Base-by-base conservation (phyloP, 1,284 basidiomycete genomes). In the Melampsora larici-populina region DNA sequence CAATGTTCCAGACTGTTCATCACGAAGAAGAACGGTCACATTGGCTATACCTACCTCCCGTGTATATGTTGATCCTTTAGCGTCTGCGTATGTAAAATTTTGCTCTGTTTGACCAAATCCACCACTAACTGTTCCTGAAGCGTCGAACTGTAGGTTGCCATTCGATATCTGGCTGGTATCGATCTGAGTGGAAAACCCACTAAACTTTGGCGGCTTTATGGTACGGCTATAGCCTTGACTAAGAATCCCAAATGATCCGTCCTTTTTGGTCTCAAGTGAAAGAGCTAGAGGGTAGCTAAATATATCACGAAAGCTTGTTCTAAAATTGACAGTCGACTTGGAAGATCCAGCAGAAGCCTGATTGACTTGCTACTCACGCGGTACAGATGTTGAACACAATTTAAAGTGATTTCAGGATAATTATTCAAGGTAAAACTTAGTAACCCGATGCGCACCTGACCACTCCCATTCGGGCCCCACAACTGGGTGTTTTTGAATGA, bases 251-350 rank as follows among this genome's bases (percentile, higher is more conserved):
- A 69, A 49, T 26, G 70, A 55, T 29, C 58, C 46, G 17, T 64
- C 36, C 7, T 31, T 46, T 3, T 13, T 21, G 49, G 36, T 69
- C 29, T 63, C 24, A 49, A 77, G 66, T 13, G 36, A 48, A 24
- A 77, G 15, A 21, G 8, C 62, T n/a, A 78, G 60, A 43, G 76
- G 69, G 62, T 63, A 78, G 66, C 69, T 70, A n/a, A 78, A 78
- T 33, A 65, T 31, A 43, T 78, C 76, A 0, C 29, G 65, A 51
- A 65, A 78, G 24, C 46, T 78, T 24, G 29, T 46, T 8, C 29
- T 63, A 8, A 31, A 33, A 65, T 71, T 67, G 26, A 58, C 49
- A 29, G 11, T 55, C 21, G 76, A 65, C 17, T n/a, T 21, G 31
- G 29, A 70, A 51, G 60, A 66, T 51, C 76, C 76, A 36, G 69